Conservation (phyloP, 345 rosid species). For the Aegle marmelos region DNA sequence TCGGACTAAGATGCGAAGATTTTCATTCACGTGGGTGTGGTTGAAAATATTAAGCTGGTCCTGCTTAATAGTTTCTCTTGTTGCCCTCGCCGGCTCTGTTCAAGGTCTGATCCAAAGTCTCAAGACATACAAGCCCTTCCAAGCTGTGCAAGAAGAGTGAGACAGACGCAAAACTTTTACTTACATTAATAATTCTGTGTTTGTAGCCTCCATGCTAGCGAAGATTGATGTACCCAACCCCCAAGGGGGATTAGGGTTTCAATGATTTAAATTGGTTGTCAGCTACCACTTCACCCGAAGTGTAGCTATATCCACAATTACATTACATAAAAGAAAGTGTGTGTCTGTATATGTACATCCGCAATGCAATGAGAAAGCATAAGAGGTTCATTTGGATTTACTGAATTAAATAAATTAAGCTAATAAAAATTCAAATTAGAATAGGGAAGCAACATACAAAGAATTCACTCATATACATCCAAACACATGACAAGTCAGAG, state of each 20-base stretch:
- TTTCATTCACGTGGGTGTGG: conserved; percentile 63
- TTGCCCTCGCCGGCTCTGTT: conserved; percentile 77
- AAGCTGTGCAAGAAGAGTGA: conserved; percentile 19
- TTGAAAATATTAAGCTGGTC: conserved; percentile 49
- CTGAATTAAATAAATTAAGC: not conserved
- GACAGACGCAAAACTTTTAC: conserved; percentile 3
- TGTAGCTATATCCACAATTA: not conserved
- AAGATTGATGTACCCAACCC: not conserved
- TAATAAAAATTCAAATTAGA: not conserved
- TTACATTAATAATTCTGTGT: not conserved
- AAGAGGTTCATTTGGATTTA: not conserved
- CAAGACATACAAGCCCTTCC: conserved; percentile 69
- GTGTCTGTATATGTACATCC: too few species aligned
- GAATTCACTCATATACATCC: not conserved
- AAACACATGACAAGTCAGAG: not conserved
- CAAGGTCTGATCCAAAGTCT: conserved; percentile 56
- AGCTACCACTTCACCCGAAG: not conserved
- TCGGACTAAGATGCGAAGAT: conserved; percentile 42
- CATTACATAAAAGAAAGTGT: not conserved
- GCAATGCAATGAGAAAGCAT: not conserved
- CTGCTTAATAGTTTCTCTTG: conserved; percentile 56
- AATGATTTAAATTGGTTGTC: not conserved
- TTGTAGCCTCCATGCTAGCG: not conserved
- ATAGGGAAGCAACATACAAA: not conserved
- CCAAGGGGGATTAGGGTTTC: not conserved